A percentile compares a stretch with the other conserved stretches of the same genome.
These are phyloP conservation scores for Spathaspora arborariae DNA, from an alignment of 805 yeast genomes.

Conservation along the genomic window DNA sequence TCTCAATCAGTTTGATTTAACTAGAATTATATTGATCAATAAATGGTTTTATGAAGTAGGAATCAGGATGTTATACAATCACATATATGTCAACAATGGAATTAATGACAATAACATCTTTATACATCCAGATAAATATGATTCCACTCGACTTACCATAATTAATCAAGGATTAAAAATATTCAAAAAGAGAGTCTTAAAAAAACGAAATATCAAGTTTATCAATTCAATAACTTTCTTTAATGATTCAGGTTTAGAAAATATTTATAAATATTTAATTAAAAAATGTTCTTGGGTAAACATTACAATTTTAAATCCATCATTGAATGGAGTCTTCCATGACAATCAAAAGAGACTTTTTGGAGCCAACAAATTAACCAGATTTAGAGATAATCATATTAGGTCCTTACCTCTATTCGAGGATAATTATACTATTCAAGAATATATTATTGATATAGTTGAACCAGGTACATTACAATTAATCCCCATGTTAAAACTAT, in stretches of 20 bases:
- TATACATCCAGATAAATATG: background rate
- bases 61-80: background rate
- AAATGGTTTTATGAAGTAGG: background rate
- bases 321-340: background rate
- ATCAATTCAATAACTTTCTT: background rate
- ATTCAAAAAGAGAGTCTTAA: background rate
- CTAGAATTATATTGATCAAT: background rate
- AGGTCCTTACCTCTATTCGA: too few species aligned
- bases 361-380: background rate
- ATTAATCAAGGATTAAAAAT: background rate
- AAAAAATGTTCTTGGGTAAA: background rate
- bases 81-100: background rate
- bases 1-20: background rate
- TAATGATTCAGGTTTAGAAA: background rate
- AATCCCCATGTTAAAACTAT: background rate
- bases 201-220: background rate
- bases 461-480: background rate
- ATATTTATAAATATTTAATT: conserved; percentile 1
- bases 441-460: background rate
- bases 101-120: background rate
- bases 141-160: background rate
- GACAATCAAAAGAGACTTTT: background rate
- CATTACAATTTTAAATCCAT: background rate
- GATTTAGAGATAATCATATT: background rate
- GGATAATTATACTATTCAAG: background rate